Evolutionary conservation across 345 rosid genomes (phyloP), one percentile per base, ranked within the genome.

Genomic region (Arabidopsis suecica): DNA sequence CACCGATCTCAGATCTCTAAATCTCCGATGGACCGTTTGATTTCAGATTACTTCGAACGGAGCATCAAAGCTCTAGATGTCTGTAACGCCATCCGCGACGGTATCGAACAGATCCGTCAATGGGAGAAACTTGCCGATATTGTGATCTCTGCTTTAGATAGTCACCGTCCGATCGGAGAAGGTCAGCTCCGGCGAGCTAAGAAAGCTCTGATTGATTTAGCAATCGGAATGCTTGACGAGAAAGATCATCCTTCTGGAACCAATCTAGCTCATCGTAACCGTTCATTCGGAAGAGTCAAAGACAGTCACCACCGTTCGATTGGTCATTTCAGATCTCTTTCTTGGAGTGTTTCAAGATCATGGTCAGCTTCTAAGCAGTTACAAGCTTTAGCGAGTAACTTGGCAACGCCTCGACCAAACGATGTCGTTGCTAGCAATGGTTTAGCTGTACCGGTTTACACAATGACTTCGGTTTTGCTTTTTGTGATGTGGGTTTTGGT

Each of bases 361-460:
- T 95, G 99, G 99, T 95, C 99, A 0, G 99, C 99, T 5, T 88
- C 99, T 0, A 86, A 84, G 84, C 97, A 92, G 82, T 81, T 95
- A 32, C 96, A 88, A 80, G 91, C 96, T 0, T 84, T 95, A 22
- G 92, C 89, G 12, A 87, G 68, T 7, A 92, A 88, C 71, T 60
- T 95, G 74, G 61, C 61, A 4, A 81, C 88, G 1, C 99, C 99
- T 1, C 51, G 75, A 60, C 86, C 70, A 6, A 88, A 74, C 22
- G 97, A 95, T 10, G 55, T 88, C 20, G 73, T 49, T n/a, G 84
- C 97, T 0, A 81, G 82, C 0, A 83, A 71, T 68, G 97, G 97
- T 34, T 83, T 95, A 22, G 88, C 96, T 0, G 77, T 79, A 23
- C 86, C 90, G 30, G 86, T 90, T 60, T 92, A 79, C 48, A 89